A percentile compares a stretch with the other conserved stretches of the same genome.
phyloP scores from a whole-genome alignment of 2,329 filamentous ascomycete species.

The Penicillium sp. region DNA sequence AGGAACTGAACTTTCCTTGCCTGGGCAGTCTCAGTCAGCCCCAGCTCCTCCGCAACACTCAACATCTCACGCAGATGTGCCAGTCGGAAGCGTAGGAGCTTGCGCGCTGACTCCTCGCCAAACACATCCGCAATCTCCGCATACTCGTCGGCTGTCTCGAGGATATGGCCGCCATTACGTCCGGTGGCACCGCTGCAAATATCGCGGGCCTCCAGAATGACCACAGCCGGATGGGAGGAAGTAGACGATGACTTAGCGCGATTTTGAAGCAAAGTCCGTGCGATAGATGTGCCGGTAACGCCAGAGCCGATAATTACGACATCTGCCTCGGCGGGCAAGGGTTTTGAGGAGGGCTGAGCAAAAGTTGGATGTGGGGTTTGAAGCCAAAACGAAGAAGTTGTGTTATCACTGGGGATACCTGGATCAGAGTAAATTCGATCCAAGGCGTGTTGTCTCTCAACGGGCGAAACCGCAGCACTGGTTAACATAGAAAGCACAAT shows the following conservation, averaged over 20 bases:
- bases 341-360: constrained; percentile 22
- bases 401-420: constrained; percentile 32
- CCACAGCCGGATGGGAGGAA: constrained; percentile 23
- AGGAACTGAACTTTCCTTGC: constrained; percentile 38
- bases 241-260: constrained; percentile 9
- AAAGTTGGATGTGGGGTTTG: constrained; percentile 33
- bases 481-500: constrained; percentile 30
- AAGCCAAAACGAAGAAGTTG: constrained; percentile 46
- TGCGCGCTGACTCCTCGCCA: constrained; percentile 32
- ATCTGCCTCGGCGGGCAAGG: constrained; percentile 36
- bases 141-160: constrained; percentile 37
- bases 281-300: constrained; percentile 37
- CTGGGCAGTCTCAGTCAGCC: constrained; percentile 29
- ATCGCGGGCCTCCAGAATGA: constrained; percentile 41
- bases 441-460: constrained; percentile 34
- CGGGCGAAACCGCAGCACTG: constrained; percentile 25
- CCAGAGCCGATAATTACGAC: constrained; percentile 42
- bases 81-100: constrained; percentile 32
- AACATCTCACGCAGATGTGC: constrained; percentile 34
- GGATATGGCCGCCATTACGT: constrained; percentile 43
- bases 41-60: constrained; percentile 28
- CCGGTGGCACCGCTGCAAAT: constrained; percentile 43
- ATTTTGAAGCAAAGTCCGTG: constrained; percentile 31
- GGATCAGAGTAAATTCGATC: constrained; percentile 35
- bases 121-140: constrained; percentile 23